These are phyloP conservation scores for Paraurostyla sp. DNA, from an alignment of 73 alveolate species.

Conservation along the genomic window DNA sequence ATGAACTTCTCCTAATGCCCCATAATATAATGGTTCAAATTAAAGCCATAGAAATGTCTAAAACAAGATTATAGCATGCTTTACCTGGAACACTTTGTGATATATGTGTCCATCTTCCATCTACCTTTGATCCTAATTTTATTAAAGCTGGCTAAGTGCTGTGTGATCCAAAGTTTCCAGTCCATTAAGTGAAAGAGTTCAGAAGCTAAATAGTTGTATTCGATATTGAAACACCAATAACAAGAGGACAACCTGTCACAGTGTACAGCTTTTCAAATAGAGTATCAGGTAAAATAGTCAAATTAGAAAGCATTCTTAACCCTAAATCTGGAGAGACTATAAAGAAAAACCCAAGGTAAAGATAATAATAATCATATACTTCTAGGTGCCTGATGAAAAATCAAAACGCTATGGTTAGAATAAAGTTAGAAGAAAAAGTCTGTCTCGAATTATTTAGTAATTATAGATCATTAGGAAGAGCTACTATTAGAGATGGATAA, in stretches of 20 bases:
- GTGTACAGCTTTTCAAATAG: slow-evolving; percentile 79
- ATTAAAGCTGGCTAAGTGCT: slow-evolving; percentile 85
- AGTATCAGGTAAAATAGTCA: slow-evolving; percentile 73
- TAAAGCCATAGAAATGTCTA: slow-evolving; percentile 74
- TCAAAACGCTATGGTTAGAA: slow-evolving; percentile 77
- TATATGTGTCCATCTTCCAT: slow-evolving; percentile 66
- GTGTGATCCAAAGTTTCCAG: slow-evolving; percentile 79
- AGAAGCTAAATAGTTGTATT: slow-evolving; percentile 80
- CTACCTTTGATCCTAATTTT: slow-evolving; percentile 74
- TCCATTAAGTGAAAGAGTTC: slow-evolving; percentile 80
- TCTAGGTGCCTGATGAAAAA: slow-evolving; percentile 78
- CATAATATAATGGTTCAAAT: slow-evolving; percentile 63
- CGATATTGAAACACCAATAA: slow-evolving; percentile 82
- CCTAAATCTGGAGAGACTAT: slow-evolving; percentile 80
- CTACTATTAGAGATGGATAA: slow-evolving; percentile 87
- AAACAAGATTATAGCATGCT: slow-evolving; percentile 62
- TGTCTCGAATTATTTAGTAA: slow-evolving; percentile 82
- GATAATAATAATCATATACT: background rate
- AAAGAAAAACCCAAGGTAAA: slow-evolving; percentile 79
- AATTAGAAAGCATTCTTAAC: slow-evolving; percentile 78
- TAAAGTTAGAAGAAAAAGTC: slow-evolving; percentile 74
- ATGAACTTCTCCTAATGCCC: slow-evolving; percentile 79
- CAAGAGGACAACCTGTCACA: slow-evolving; percentile 85
- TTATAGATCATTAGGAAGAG: slow-evolving; percentile 82
- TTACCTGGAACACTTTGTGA: slow-evolving; percentile 88